These are phyloP conservation scores for Zygoascus flipseniorum DNA, from an alignment of 805 yeast genomes.

Conservation along the genomic window DNA sequence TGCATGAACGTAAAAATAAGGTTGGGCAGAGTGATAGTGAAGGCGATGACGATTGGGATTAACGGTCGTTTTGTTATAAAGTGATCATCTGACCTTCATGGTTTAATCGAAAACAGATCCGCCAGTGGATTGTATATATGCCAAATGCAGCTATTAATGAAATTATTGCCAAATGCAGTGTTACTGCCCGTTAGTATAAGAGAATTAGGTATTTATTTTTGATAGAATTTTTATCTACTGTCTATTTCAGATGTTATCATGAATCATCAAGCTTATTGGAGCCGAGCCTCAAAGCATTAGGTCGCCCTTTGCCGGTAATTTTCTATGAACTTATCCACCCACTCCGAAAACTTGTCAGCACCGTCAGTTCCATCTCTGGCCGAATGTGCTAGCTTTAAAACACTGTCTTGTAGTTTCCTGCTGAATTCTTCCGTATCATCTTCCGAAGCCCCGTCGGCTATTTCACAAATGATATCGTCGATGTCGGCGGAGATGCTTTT, in stretches of 20 bases:
- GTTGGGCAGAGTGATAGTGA: conserved; percentile 78
- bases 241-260: too few relatives aligned
- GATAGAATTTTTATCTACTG: not conserved
- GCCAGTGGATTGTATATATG: not conserved
- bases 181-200: not conserved
- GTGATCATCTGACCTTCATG: too few relatives aligned
- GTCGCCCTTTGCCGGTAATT: not conserved
- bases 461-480: conserved; percentile 3
- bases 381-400: not conserved
- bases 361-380: not conserved
- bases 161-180: not conserved
- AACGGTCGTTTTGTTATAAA: not conserved
- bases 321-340: not conserved
- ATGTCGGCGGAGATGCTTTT: conserved; percentile 1
- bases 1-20: conserved; percentile 71
- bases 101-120: not conserved
- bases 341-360: not conserved
- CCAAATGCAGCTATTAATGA: not conserved
- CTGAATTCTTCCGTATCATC: not conserved
- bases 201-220: not conserved
- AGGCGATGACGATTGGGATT: conserved; percentile 64
- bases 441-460: not conserved
- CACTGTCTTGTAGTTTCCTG: not conserved
- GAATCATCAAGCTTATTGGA: too few relatives aligned
- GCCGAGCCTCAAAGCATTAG: too few relatives aligned